Base-by-base conservation (phyloP, 1,284 basidiomycete species). In the Exobasidium cylindrosporum region DNA sequence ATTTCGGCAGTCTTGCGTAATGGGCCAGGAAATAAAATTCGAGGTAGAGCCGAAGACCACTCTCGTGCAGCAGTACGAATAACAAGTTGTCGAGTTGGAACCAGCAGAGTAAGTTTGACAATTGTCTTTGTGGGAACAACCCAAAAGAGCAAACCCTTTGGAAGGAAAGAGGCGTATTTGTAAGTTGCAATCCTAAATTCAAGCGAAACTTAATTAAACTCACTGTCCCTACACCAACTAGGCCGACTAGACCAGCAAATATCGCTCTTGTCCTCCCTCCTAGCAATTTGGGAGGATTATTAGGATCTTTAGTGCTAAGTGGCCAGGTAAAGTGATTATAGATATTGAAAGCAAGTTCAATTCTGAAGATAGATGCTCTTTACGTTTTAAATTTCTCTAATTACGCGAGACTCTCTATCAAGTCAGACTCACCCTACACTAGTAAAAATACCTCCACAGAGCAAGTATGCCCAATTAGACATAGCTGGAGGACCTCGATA, bases 401-500 rank as follows among this genome's bases (percentile, higher is more conserved):
- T n/a, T n/a, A n/a, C n/a, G n/a, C n/a, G n/a, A n/a, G n/a, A n/a
- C n/a, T n/a, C n/a, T n/a, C n/a, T n/a, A n/a, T n/a, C n/a, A 26
- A 7, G 29, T 7, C 14, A 50, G 7, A 50, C 47, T 50, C 47
- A 50, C 47, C 47, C 47, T 10, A 50, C 47, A 14, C 23, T 31
- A 4, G 29, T 11, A 55, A 55, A 55, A 3, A 29, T 40, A 3
- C 32, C 53, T 14, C 53, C 53, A 3, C 29, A 26, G 4, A 44
- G 13, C 14, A 26, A 55, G 17, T 55, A 55, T 2, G 29, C 29
- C 53, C 53, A 55, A 40, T 21, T n/a, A 21, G n/a, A 26, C 53
- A 55, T 55, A 17, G 53, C 32, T 14, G 31, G 53, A 26, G 53
- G 53, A 24, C 53, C 53, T 55, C 53, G 4, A 44, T 55, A 55